A percentile compares a stretch with the other conserved stretches of the same genome.
Evolutionary conservation across 2,329 filamentous ascomycete species (phyloP).

Genomic region (Penicillium concentricum): DNA sequence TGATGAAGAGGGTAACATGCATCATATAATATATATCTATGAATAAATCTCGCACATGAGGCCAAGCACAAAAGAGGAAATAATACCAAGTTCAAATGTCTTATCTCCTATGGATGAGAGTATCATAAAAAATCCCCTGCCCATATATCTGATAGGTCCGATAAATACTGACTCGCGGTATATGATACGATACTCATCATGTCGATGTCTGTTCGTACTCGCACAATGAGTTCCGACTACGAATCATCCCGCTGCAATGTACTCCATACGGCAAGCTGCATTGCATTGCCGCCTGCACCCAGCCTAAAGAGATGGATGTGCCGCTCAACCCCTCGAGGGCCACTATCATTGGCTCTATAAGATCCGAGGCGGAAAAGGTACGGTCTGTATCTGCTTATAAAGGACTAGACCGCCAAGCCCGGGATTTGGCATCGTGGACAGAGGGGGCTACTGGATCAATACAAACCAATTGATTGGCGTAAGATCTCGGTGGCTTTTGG

Average conservation of each 20-base stretch:
- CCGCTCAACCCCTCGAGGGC: neutral
- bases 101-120: neutral
- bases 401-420: neutral
- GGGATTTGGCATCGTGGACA: constrained; percentile 7
- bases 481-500: neutral
- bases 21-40: neutral
- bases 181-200: neutral
- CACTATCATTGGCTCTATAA: constrained; percentile 10
- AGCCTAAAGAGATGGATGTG: constrained; percentile 15
- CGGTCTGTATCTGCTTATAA: neutral
- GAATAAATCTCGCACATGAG: too few relatives aligned
- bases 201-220: neutral
- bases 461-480: neutral
- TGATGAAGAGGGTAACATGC: neutral
- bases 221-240: constrained; percentile 10
- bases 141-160: neutral
- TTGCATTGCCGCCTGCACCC: constrained; percentile 24
- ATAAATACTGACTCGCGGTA: neutral
- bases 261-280: constrained; percentile 24
- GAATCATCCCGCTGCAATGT: constrained; percentile 11
- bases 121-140: neutral
- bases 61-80: neutral
- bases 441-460: neutral
- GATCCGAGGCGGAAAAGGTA: neutral
- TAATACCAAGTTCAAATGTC: neutral